These are phyloP conservation scores for Phaeosphaeria sp. DNA, from an alignment of 2,329 filamentous ascomycete species.

Conservation along the genomic window DNA sequence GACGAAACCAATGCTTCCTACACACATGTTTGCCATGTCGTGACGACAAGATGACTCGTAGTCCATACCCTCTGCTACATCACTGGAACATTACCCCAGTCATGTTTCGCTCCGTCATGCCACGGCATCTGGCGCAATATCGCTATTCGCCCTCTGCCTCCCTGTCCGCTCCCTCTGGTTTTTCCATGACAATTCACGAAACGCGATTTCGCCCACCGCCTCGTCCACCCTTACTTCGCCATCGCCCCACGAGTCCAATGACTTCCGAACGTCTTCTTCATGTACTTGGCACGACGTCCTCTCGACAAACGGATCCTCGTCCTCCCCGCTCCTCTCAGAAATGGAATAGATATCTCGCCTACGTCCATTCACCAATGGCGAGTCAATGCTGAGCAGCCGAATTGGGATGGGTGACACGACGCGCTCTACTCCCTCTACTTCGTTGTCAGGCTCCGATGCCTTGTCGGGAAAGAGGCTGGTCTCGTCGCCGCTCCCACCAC, in stretches of 20 bases:
- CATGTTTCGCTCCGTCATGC: neutral
- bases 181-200: neutral
- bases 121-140: neutral
- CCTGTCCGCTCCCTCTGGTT: neutral
- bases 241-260: neutral
- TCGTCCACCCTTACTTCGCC: neutral
- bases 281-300: neutral
- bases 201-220: neutral
- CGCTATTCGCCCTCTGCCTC: neutral
- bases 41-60: no score
- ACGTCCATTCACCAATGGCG: constrained; percentile 1
- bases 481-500: neutral
- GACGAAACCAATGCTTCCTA: neutral
- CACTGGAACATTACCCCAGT: neutral
- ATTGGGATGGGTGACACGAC: neutral
- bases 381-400: neutral
- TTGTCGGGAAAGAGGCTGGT: neutral
- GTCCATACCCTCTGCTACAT: neutral
- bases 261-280: neutral
- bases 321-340: neutral
- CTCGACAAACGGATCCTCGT: constrained; percentile 1
- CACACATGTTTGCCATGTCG: no score
- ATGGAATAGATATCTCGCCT: neutral
- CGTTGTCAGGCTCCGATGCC: neutral
- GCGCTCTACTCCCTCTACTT: neutral